A percentile compares a stretch with the other conserved stretches of the same genome.
These are phyloP conservation scores for Lasiodiplodia theobromae DNA, from an alignment of 2,329 filamentous ascomycete species.

Conservation along the genomic window DNA sequence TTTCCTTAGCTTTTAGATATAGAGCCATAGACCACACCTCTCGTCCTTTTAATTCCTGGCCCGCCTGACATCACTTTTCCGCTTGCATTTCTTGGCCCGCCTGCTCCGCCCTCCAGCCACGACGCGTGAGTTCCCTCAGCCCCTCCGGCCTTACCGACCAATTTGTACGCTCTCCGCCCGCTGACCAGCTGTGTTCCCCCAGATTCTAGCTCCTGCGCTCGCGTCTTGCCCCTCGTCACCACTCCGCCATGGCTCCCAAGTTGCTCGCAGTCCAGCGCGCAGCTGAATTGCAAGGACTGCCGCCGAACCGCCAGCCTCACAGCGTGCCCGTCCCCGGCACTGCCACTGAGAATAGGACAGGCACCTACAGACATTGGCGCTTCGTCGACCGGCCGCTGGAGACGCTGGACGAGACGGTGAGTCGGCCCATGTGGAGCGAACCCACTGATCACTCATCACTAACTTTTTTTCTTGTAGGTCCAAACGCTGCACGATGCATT, in stretches of 20 bases:
- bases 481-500: constrained; percentile 83
- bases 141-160: background rate
- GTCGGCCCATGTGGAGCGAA: constrained; percentile 13
- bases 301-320: constrained; percentile 79
- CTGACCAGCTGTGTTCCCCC: background rate
- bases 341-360: constrained; percentile 73
- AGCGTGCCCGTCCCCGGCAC: constrained; percentile 79
- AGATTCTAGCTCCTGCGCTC: background rate
- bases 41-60: constrained; percentile 9
- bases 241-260: constrained; percentile 40
- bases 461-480: constrained; percentile 46
- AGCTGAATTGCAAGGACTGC: constrained; percentile 64
- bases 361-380: constrained; percentile 84
- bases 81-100: constrained; percentile 15
- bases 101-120: constrained; percentile 6
- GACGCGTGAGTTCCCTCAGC: constrained; percentile 9
- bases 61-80: constrained; percentile 28
- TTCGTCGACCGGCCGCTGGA: constrained; percentile 75
- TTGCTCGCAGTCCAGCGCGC: constrained; percentile 42
- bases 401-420: constrained; percentile 72
- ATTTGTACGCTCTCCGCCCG: background rate
- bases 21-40: constrained; percentile 12
- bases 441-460: constrained; percentile 1
- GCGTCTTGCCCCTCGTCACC: background rate
- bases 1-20: constrained; percentile 24